These are phyloP conservation scores for Aspergillus ostianus DNA, from an alignment of 495 filamentous ascomycete genomes.

Conservation along the genomic window DNA sequence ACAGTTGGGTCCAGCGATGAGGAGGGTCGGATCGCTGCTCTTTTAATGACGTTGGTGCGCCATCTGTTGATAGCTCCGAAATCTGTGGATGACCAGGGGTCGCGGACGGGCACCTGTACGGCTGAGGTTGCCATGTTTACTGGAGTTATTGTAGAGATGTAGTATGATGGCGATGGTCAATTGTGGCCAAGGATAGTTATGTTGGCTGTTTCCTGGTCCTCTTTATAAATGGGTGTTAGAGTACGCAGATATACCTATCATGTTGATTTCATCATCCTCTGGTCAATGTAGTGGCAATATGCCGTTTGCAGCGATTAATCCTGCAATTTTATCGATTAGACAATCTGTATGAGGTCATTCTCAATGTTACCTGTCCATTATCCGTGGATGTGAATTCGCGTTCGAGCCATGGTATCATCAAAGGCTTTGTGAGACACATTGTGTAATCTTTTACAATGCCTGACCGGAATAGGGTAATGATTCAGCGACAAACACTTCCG, in stretches of 20 bases:
- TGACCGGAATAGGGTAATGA: too few species aligned
- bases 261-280: neutral
- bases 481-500: too few species aligned
- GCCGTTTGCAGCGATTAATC: conserved; percentile 6
- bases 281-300: neutral
- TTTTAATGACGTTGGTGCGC: neutral
- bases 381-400: too few species aligned
- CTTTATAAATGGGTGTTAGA: neutral
- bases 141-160: neutral
- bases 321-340: too few species aligned
- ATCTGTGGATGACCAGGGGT: neutral
- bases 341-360: too few species aligned
- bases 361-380: too few species aligned
- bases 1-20: neutral
- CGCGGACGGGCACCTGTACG: neutral
- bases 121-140: neutral
- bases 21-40: neutral
- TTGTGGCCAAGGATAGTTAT: neutral
- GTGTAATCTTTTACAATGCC: too few species aligned
- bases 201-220: neutral
- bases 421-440: too few species aligned
- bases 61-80: conserved; percentile 3
- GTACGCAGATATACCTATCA: neutral
- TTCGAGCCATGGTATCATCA: too few species aligned
- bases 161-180: neutral